Evolutionary conservation across 768 basidiomycete species (phyloP), one percentile per base, ranked within the genome.

Genomic region (Dictyophora rubrovolvata): DNA sequence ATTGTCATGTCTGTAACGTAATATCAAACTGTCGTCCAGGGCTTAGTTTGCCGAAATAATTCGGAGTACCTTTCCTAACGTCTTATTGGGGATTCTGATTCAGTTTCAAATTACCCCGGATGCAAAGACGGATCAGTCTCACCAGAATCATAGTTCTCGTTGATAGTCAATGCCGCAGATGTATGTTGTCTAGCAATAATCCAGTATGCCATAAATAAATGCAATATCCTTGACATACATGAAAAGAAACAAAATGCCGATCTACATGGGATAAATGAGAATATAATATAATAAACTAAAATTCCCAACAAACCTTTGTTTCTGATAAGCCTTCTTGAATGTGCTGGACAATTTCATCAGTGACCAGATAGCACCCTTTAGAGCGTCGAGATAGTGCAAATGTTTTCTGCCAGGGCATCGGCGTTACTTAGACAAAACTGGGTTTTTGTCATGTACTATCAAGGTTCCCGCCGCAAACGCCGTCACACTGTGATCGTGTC

Each of bases 331-430:
- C 88, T 54, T 85, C 77, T 52, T 78, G 73, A 58, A 94, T 86
- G 48, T 88, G 79, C 1, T 69, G 63, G 20, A 83, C 62, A 8
- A 96, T 77, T 66, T 90, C 87, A 34, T 87, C 76, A 1, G 92
- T 95, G 48, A 96, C 77, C 16, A 96, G 79, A 72, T 96, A 85
- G 65, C 89, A 93, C 5, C 89, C 89, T 69, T 81, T 81, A 51
- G 69, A 65, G 34, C 71, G 72, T 60, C 66, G 79, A 1, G 75
- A 68, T 34, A 92, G 75, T 0, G 79, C 80, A 64, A 95, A 93
- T 5, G 85, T 85, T 69, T 83, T 89, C 69, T 94, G 93, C 91
- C 91, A 94, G 58, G 83, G 88, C 93, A 95, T 95, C 9, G 7
- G 46, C 28, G 52, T 14, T 35, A 5, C 17, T 14, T 20, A 35